Evolutionary conservation across 306 rosid species (phyloP).

Genomic region (Albizia julibrissin): DNA sequence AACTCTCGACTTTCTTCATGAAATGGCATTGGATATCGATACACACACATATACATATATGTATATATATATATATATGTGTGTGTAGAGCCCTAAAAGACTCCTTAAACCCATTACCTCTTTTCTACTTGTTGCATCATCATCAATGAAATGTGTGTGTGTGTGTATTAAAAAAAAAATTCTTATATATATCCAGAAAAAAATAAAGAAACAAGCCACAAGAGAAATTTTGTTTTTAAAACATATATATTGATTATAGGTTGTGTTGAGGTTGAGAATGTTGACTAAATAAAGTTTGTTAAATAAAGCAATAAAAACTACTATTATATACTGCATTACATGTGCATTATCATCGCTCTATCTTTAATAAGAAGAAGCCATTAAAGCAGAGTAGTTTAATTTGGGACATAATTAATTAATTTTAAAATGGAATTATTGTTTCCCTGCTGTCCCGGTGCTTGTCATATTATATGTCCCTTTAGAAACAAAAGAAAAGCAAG

Average conservation of each 20-base stretch:
- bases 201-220: neutral
- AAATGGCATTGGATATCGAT: too few relatives aligned
- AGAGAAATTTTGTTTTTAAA: neutral
- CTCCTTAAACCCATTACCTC: too few relatives aligned
- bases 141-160: neutral
- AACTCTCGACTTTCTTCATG: neutral
- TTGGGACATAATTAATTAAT: constrained; percentile 1
- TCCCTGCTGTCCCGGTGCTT: constrained; percentile 36
- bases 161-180: too few relatives aligned
- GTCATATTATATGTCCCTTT: constrained; percentile 46
- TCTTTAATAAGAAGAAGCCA: constrained; percentile 14
- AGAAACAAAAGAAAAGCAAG: neutral
- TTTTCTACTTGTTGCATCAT: neutral
- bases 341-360: constrained; percentile 9
- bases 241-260: neutral
- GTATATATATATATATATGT: too few relatives aligned
- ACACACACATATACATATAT: too few relatives aligned
- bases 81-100: too few relatives aligned
- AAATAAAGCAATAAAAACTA: neutral
- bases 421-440: constrained; percentile 24
- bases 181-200: neutral
- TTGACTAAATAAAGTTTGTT: constrained; percentile 11
- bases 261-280: neutral
- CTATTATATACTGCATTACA: constrained; percentile 2
- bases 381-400: neutral